Evolutionary conservation across 2,329 filamentous ascomycete genomes (phyloP).

Genomic region (Pestalotiopsis sp.): DNA sequence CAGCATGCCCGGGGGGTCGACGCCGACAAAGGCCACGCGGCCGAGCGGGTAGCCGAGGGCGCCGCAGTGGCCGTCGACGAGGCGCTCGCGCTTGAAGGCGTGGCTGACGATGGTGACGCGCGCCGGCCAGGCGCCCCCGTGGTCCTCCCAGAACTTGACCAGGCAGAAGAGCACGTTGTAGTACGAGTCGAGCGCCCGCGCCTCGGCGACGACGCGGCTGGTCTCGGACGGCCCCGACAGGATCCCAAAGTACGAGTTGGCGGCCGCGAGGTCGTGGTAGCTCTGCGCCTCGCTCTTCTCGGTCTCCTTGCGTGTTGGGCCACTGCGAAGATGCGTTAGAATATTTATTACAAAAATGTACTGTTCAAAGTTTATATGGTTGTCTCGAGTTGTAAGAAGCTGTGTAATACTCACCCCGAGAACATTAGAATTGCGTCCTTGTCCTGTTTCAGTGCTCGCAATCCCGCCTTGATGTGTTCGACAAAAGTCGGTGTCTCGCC

Average conservation of each 20-base stretch:
- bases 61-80: constrained; percentile 65
- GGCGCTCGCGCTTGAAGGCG: constrained; percentile 66
- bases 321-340: constrained; percentile 42
- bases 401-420: constrained; percentile 60
- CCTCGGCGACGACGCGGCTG: constrained; percentile 60
- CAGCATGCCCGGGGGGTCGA: constrained; percentile 61
- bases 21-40: constrained; percentile 57
- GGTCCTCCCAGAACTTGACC: constrained; percentile 55
- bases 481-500: constrained; percentile 81
- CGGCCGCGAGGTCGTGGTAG: constrained; percentile 57
- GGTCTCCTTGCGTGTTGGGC: constrained; percentile 62
- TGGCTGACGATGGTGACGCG: constrained; percentile 68
- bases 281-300: constrained; percentile 62
- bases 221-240: constrained; percentile 23
- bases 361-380: too few species aligned
- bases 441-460: constrained; percentile 53
- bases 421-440: constrained; percentile 62
- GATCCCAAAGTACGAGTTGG: constrained; percentile 49
- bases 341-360: not conserved
- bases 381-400: not conserved
- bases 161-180: constrained; percentile 83
- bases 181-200: constrained; percentile 80
- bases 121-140: constrained; percentile 52
- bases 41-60: constrained; percentile 59
- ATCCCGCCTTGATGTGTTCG: constrained; percentile 70